Base-by-base conservation (phyloP, 441 rosid species). In the Breynia disticha region DNA sequence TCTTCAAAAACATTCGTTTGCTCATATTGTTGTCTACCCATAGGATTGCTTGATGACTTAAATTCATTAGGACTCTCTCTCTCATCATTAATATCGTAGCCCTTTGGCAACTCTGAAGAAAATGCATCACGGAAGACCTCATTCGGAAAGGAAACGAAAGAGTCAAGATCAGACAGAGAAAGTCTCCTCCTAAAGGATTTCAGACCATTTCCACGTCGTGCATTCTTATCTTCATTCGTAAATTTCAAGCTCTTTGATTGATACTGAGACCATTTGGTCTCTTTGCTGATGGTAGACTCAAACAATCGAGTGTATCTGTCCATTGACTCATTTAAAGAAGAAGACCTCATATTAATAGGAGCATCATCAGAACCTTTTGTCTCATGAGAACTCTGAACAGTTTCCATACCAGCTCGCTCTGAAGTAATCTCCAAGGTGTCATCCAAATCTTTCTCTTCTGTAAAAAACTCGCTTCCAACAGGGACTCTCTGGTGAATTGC, bases 101-200 rank as follows among this genome's bases (percentile, higher is more conserved):
- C 67, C 46, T 45, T 19, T 28, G 54, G 61, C 65, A 49, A 60
- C 39, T 58, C 72, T 14, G 72, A 67, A 45, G 48, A 32, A 44
- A 71, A 32, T 41, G 52, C 59, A 24, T 71, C 75, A 16, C 48
- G 50, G 24, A 81, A 68, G 3, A 68, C 55, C 56, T 80, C 91
- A 3, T 62, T 65, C 16, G 84, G 51, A 55, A 82, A 64, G 46
- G 81, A 75, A 64, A 62, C 62, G 17, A 83, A 66, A 46, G 78
- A 77, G 37, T 82, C 95, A 21, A 80, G 77, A 58, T 86, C 88
- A 17, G 97, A 79, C 62, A 88, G 61, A 45, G 98, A 88, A 21
- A 85, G 84, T 62, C 86, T 66, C 64, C 98, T 74, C 62, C 78
- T 71, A 67, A 74, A 79, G 70, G 85, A 76, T 45, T 66, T 69